Evolutionary conservation across 2,329 filamentous ascomycete species (phyloP).

Genomic region (Exophiala oligosperma): DNA sequence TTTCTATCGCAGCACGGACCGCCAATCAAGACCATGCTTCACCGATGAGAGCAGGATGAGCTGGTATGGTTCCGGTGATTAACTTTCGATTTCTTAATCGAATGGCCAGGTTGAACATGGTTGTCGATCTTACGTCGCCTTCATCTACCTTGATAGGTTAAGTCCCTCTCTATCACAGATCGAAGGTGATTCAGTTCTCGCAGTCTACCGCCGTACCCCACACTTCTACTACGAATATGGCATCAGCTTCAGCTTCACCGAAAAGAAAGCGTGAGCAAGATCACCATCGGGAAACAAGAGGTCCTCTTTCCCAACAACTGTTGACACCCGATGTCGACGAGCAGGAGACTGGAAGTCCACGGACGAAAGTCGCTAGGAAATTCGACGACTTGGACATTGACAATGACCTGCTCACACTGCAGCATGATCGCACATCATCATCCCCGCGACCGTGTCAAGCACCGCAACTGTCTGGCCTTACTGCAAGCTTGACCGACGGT

Average conservation of each 20-base stretch:
- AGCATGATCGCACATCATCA: background rate
- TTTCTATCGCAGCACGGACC: background rate
- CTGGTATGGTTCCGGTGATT: too few relatives aligned
- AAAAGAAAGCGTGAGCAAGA: constrained; percentile 20
- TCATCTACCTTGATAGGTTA: background rate
- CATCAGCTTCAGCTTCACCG: constrained; percentile 18
- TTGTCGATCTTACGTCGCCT: background rate
- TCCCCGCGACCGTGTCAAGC: too few relatives aligned
- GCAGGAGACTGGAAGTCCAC: constrained; percentile 15
- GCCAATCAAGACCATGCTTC: background rate
- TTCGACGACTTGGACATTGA: constrained; percentile 31
- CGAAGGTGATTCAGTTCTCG: background rate
- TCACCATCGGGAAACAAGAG: constrained; percentile 16
- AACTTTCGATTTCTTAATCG: too few relatives aligned
- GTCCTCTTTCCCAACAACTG: background rate
- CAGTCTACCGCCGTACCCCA: background rate
- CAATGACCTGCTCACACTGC: background rate
- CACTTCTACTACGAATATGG: constrained; percentile 8
- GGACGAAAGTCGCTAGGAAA: constrained; percentile 19
- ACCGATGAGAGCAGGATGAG: too few relatives aligned
- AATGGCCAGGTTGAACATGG: too few relatives aligned
- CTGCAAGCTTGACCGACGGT: background rate
- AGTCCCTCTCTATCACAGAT: background rate
- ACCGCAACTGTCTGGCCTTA: background rate
- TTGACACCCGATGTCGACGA: constrained; percentile 13